Conservation (phyloP, 208 protist species). For the Crithidia brevicula region DNA sequence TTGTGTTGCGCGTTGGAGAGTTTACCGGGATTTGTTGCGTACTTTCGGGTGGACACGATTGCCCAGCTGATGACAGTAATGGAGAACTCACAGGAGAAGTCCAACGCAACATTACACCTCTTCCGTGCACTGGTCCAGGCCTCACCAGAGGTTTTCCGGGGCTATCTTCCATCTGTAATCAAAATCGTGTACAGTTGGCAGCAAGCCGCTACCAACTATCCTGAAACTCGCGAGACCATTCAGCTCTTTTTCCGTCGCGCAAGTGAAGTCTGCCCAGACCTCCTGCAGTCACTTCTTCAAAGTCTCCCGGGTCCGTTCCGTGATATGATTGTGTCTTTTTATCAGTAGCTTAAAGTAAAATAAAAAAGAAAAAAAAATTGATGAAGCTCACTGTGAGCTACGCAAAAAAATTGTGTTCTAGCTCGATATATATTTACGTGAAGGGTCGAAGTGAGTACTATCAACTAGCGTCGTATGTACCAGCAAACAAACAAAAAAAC, state of each 20-base stretch:
- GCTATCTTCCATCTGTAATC: constrained; percentile 43
- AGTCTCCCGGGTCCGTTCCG: constrained; percentile 17
- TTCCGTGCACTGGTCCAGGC: constrained; percentile 46
- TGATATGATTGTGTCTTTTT: constrained; percentile 29
- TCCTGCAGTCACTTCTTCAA: constrained; percentile 29
- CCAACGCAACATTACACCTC: constrained; percentile 74
- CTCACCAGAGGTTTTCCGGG: constrained; percentile 36
- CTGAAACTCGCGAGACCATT: constrained; percentile 30
- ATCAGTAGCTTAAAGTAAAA: constrained; percentile 2
- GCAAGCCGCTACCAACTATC: constrained; percentile 30
- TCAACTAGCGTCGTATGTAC: no score
- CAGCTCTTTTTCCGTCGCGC: constrained; percentile 29
- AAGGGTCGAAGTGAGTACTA: no score
- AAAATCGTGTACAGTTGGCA: constrained; percentile 79
- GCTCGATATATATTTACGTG: no score
- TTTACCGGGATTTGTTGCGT: constrained; percentile 33
- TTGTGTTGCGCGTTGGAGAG: constrained; percentile 50
- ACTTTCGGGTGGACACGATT: constrained; percentile 54
- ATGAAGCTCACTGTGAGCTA: neutral
- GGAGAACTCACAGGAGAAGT: constrained; percentile 72
- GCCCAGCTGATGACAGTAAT: constrained; percentile 60
- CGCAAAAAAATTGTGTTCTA: no score
- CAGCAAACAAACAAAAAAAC: no score
- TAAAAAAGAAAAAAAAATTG: neutral
- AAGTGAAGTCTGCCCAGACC: constrained; percentile 15